These are phyloP conservation scores for Anisodus tanguticus DNA, from an alignment of 257 asterid species.

Conservation along the genomic window DNA sequence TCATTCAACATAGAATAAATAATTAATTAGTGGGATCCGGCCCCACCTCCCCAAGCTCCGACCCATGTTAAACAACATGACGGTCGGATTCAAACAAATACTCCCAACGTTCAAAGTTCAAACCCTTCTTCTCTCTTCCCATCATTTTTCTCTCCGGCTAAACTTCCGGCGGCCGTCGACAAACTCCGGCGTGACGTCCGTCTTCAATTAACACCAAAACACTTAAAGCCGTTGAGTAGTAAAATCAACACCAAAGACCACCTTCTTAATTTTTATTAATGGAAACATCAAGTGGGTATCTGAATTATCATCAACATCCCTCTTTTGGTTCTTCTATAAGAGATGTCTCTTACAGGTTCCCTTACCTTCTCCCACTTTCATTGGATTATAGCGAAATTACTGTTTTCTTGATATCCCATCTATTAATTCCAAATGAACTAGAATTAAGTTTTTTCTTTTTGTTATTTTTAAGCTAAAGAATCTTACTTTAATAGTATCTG, in stretches of 20 bases:
- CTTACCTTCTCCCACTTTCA: neutral
- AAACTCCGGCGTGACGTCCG: neutral
- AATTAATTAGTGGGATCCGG: neutral
- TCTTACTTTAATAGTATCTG: neutral
- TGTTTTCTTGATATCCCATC: too few relatives aligned
- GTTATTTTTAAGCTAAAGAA: neutral
- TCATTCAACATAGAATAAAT: too few relatives aligned
- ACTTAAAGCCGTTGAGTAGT: neutral
- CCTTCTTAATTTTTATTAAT: neutral
- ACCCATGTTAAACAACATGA: neutral
- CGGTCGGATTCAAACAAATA: too few relatives aligned
- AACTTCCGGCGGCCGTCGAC: neutral
- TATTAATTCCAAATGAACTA: neutral
- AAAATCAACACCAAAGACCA: neutral
- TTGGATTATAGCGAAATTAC: too few relatives aligned
- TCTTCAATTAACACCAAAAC: neutral
- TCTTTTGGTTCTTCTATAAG: slow-evolving; percentile 25
- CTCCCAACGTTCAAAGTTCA: too few relatives aligned
- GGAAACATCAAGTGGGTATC: slow-evolving; percentile 25
- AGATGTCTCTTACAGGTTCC: slow-evolving; percentile 28
- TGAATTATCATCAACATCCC: slow-evolving; percentile 23
- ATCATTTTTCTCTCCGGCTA: neutral
- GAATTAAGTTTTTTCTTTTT: too few relatives aligned
- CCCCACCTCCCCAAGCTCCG: neutral
- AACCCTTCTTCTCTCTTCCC: neutral